Evolutionary conservation across 257 asterid species (phyloP), one percentile per base, ranked within the genome.

Genomic region (Handroanthus guayacan): DNA sequence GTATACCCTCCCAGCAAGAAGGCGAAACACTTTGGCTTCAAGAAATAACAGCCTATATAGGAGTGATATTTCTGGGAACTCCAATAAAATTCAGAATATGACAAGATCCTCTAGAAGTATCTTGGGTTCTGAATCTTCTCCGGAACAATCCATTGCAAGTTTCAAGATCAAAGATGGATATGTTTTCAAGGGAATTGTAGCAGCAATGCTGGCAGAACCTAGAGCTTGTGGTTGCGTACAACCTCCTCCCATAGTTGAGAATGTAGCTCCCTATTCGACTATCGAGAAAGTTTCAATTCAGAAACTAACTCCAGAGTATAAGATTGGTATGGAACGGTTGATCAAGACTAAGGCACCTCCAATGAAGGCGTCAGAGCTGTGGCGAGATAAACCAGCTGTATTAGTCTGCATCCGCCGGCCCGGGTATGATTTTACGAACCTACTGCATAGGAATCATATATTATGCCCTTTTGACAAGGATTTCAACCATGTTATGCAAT

Each of bases 341-440:
- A 84, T 88, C 62, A 89, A 82, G 82, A 82, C 78, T 57, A 89
- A 83, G 87, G 72, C 98, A 12, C 91, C 97, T 70, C 85, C 93
- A 0, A 81, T 91, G 89, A 92, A 89, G 86, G 92, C 91, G 64
- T 88, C 89, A 1, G 95, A 92, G 75, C 64, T 91, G 48, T 91
- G 98, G 98, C 80, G 84, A 7, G 96, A 91, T 41, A 89, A 83
- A 82, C 86, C 96, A 66, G 91, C 96, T 62, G 78, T 92, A 37
- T 67, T 92, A 72, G 89, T 92, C 86, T 92, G 98, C 88, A 86
- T 92, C 18, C 97, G 96, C 5, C 86, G 97, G 55, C 97, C 94
- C 1, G 98, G 98, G 98, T 92, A 89, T 70, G 80, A 12, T 69
- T 41, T 72, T 50, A 7, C 55, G 17, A 11, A 20, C 25, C 25